Base-by-base conservation (phyloP, 805 yeast species). In the Hanseniaspora occidentalis region DNA sequence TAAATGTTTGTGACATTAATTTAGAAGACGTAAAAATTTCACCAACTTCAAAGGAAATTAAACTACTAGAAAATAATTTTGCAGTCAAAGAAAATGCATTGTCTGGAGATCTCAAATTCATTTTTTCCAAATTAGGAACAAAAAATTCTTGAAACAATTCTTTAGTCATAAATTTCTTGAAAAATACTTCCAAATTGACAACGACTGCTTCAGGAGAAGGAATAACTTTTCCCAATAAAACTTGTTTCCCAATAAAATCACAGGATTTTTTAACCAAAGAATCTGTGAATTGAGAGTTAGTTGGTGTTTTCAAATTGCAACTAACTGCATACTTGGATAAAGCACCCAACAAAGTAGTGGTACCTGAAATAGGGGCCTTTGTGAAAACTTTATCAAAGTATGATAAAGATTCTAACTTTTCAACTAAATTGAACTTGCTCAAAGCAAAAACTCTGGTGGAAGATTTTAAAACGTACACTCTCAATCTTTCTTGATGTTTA, bases 101-200 rank as follows among this genome's bases (percentile, higher is more conserved):
- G 52, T 85, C 96, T 0, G 95, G 79, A 2, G 94, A 75, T 56
- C 95, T 72, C 47, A 88, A 64, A 38, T 80, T 66, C 1, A 88
- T 72, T 53, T 81, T 84, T 50, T 83, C 88, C 37, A 88, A 50
- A 16, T 71, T 67, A 2, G 94, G 84, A 6, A 75, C 58, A 14
- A 81, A 50, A 6, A 47, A 39, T 2, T 58, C 45, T 17, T 53
- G 56, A 39, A 77, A 64, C 3, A 58, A 53, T 1, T 58, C 64
- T 14, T 61, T 58, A 7, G 58, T 49, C 13, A 77, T 51, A 46
- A 64, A 69, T 26, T 68, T 67, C 14, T 54, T 50, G 19, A 76
- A 55, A 47, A 74, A 72, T 6, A 60, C 56, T n/a, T 56, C 49
- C 26, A 76, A 56, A 45, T 70, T 69, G 2, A 57, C 49, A 16